Conservation (phyloP, 1,284 basidiomycete genomes). For the Xerocomus amazonicus region DNA sequence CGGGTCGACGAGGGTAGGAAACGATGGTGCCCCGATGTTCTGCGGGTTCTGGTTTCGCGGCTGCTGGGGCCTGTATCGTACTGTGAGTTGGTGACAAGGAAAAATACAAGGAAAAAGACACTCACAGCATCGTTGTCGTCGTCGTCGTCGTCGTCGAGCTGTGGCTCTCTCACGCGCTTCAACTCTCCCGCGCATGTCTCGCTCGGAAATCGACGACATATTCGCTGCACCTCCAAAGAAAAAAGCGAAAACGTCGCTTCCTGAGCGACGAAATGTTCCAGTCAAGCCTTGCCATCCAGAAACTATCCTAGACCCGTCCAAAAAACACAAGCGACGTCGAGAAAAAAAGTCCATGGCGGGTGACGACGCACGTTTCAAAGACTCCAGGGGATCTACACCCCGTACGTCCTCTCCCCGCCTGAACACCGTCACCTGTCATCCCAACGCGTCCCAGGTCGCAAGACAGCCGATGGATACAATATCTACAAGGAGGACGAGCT, state of each 20-base stretch:
- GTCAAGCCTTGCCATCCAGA: slow-evolving; percentile 17
- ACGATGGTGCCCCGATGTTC: slow-evolving; percentile 14
- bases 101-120: slow-evolving; percentile 1
- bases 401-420: slow-evolving; percentile 47
- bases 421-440: neutral
- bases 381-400: slow-evolving; percentile 71
- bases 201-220: slow-evolving; percentile 78
- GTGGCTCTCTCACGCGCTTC: slow-evolving; percentile 13
- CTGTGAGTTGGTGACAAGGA: slow-evolving; percentile 3
- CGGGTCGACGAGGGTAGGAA: slow-evolving; percentile 20
- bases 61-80: slow-evolving; percentile 35
- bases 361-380: slow-evolving; percentile 60
- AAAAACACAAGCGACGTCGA: slow-evolving; percentile 18
- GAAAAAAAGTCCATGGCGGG: slow-evolving; percentile 32
- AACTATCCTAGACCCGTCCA: slow-evolving; percentile 25
- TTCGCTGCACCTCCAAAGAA: slow-evolving; percentile 53
- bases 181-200: slow-evolving; percentile 32
- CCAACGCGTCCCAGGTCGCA: slow-evolving; percentile 52
- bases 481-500: slow-evolving; percentile 89
- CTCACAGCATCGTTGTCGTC: slow-evolving; percentile 37
- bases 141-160: slow-evolving; percentile 8
- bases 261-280: slow-evolving; percentile 23
- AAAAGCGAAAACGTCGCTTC: slow-evolving; percentile 31
- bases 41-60: slow-evolving; percentile 30
- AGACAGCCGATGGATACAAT: slow-evolving; percentile 80